Conservation (phyloP, 164 flowering plant species). For the Akebia trifoliata region DNA sequence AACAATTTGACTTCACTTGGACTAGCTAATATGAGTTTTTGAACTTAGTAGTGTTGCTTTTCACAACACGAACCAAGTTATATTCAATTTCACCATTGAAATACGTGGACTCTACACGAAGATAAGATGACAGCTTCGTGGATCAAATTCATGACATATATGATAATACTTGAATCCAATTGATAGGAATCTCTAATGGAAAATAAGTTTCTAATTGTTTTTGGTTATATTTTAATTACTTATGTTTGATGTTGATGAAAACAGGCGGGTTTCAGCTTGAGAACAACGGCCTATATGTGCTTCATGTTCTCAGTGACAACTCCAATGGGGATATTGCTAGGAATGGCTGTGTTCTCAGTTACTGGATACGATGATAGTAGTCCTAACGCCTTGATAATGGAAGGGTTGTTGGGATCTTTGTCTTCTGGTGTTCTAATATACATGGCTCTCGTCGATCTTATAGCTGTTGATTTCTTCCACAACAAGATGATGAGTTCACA, state of each 20-base stretch:
- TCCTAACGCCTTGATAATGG: conserved; percentile 54
- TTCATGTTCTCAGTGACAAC: conserved; percentile 74
- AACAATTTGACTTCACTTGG: too few species aligned
- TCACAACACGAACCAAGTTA: too few species aligned
- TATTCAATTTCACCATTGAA: too few species aligned
- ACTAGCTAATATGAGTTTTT: too few species aligned
- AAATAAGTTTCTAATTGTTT: too few species aligned
- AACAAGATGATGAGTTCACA: conserved; percentile 55
- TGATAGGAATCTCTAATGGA: too few species aligned
- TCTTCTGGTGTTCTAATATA: conserved; percentile 70
- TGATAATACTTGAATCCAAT: too few species aligned
- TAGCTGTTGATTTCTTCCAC: conserved; percentile 69
- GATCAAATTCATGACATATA: too few species aligned
- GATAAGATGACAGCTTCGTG: too few species aligned
- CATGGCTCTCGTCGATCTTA: conserved; percentile 74
- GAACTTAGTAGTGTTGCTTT: too few species aligned
- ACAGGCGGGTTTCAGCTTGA: conserved; percentile 64
- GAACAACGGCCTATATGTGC: conserved; percentile 64
- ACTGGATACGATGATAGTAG: conserved; percentile 65
- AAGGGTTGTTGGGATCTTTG: conserved; percentile 59
- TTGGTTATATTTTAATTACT: too few species aligned
- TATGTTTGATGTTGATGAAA: not conserved
- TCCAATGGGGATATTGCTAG: conserved; percentile 62
- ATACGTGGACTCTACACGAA: too few species aligned
- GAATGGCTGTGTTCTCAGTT: conserved; percentile 50